Evolutionary conservation across 495 filamentous ascomycete species (phyloP).

Genomic region (Neohortaea acidophila): DNA sequence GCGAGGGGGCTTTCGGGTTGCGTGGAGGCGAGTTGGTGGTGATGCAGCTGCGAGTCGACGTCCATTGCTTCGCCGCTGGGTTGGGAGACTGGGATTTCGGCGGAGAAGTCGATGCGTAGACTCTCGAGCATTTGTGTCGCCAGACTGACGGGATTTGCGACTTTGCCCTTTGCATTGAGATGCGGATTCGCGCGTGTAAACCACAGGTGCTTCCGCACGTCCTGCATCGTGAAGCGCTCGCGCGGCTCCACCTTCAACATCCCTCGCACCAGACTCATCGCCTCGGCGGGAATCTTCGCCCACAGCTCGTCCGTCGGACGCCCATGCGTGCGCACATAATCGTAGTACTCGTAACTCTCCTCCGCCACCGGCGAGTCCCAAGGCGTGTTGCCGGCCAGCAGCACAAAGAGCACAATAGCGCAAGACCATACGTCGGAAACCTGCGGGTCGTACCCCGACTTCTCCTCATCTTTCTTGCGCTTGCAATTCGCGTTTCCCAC

Average conservation of each 20-base stretch:
- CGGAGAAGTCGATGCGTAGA: constrained; percentile 79
- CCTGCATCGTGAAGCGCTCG: constrained; percentile 69
- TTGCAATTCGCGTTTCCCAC: constrained; percentile 18
- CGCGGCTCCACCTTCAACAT: constrained; percentile 76
- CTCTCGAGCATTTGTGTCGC: constrained; percentile 87
- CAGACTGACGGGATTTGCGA: constrained; percentile 64
- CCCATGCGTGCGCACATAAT: constrained; percentile 66
- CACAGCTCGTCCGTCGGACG: constrained; percentile 70
- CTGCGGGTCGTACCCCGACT: constrained; percentile 62
- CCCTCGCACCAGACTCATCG: constrained; percentile 73
- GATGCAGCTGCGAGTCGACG: constrained; percentile 24
- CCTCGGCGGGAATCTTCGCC: constrained; percentile 60
- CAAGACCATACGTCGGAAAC: constrained; percentile 93
- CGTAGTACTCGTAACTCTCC: constrained; percentile 36
- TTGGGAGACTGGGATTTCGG: constrained; percentile 43
- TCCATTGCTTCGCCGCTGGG: constrained; percentile 36
- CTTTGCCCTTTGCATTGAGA: constrained; percentile 54
- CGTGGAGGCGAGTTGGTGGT: constrained; percentile 41
- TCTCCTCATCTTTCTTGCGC: constrained; percentile 32
- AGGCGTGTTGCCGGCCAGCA: constrained; percentile 89
- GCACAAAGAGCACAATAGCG: constrained; percentile 88
- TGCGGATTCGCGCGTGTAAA: constrained; percentile 72
- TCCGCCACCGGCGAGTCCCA: constrained; percentile 79
- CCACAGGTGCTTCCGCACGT: constrained; percentile 89
- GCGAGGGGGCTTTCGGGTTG: constrained; percentile 62